These are phyloP conservation scores for Aspergillus sp. DNA, from an alignment of 2,329 filamentous ascomycete species.

Conservation along the genomic window DNA sequence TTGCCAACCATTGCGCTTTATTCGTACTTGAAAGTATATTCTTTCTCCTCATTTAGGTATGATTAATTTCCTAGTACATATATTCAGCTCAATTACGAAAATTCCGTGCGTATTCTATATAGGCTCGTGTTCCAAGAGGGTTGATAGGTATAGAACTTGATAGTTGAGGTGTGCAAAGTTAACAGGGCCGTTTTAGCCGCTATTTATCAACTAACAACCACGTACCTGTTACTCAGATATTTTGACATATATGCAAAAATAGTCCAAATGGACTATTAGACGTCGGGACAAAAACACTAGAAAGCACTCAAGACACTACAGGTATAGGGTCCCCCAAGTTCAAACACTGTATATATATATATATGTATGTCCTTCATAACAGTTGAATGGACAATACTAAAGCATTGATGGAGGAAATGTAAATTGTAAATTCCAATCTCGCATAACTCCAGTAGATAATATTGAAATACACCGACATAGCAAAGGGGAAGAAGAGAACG, in stretches of 20 bases:
- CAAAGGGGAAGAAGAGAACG: neutral
- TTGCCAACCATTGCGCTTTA: slow-evolving; percentile 2
- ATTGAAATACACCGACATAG: neutral
- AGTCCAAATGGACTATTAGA: no score
- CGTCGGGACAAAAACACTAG: no score
- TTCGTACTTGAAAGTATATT: slow-evolving; percentile 3
- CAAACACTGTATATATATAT: no score
- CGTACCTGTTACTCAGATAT: no score
- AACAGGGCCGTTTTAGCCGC: neutral
- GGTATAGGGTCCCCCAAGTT: no score
- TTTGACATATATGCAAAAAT: no score
- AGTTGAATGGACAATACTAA: no score
- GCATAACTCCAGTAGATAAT: neutral
- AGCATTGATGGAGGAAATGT: neutral
- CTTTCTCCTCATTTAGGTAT: neutral
- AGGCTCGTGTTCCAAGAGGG: neutral
- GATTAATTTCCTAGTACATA: neutral
- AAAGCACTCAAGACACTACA: no score
- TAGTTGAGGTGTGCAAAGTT: neutral
- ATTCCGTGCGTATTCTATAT: neutral
- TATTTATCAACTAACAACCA: no score
- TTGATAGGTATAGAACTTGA: neutral
- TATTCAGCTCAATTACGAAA: neutral
- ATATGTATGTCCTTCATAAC: no score
- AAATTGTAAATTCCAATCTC: neutral